Evolutionary conservation across 2,329 filamentous ascomycete genomes (phyloP).

Genomic region (Colletotrichum nymphaeae): DNA sequence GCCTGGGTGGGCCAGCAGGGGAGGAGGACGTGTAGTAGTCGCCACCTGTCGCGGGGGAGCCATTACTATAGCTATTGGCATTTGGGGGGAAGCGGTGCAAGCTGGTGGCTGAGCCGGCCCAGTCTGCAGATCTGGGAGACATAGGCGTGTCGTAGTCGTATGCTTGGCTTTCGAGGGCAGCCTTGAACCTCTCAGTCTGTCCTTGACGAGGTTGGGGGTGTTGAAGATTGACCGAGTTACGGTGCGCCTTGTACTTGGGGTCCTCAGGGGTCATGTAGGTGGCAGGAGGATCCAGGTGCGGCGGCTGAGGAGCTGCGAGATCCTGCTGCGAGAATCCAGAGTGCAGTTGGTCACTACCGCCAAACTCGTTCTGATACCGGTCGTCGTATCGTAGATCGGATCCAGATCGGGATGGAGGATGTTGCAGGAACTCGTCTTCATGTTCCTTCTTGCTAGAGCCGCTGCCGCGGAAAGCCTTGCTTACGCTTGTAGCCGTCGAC

Average conservation of each 20-base stretch:
- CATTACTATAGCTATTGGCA: conserved; percentile 60
- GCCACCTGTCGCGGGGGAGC: conserved; percentile 44
- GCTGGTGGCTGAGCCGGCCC: conserved; percentile 71
- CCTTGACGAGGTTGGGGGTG: conserved; percentile 83
- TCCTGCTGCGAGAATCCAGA: conserved; percentile 66
- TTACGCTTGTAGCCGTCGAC: conserved; percentile 90
- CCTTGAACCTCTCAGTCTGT: conserved; percentile 79
- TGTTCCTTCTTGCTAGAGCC: conserved; percentile 65
- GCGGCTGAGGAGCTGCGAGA: conserved; percentile 44
- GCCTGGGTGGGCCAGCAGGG: conserved; percentile 62
- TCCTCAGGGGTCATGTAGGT: conserved; percentile 71
- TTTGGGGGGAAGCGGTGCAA: conserved; percentile 64
- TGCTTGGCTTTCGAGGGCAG: conserved; percentile 78
- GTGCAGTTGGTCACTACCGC: conserved; percentile 70
- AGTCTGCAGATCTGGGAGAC: conserved; percentile 71
- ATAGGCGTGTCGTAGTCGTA: conserved; percentile 72
- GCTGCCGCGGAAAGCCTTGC: conserved; percentile 80
- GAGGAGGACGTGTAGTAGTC: conserved; percentile 59
- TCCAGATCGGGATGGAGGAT: conserved; percentile 77
- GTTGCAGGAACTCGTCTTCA: conserved; percentile 71
- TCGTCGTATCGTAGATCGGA: conserved; percentile 80
- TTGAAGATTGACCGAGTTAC: conserved; percentile 82
- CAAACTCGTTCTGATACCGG: conserved; percentile 65
- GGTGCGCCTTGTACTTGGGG: conserved; percentile 84
- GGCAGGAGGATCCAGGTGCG: conserved; percentile 53